Base-by-base conservation (phyloP, 768 basidiomycete genomes). In the Lentinula boryana region DNA sequence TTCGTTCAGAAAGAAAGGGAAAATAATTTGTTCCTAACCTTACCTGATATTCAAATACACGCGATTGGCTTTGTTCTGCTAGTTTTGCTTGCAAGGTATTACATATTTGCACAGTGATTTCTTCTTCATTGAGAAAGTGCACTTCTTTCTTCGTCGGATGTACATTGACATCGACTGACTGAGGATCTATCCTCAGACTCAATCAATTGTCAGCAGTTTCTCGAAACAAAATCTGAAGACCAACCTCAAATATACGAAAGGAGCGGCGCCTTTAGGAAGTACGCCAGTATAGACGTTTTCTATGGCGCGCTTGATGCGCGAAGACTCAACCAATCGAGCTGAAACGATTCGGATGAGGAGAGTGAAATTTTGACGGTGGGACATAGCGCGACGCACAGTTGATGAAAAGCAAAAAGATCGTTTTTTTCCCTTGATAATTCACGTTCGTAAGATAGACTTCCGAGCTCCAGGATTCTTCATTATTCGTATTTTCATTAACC, bases 81-180 rank as follows among this genome's bases (percentile, higher is more conserved):
- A 95, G 74, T n/a, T 76, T 77, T 49, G 81, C 73, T 63, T 93
- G 90, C 2, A 98, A 78, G 1, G 79, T 79, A 67, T 90, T 85
- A 13, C 88, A 84, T 49, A 98, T 85, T 7, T 78, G 77, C 64
- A 92, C 86, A 5, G 87, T 87, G 67, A 98, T 91, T 13, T 74
- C 78, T 56, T 98, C 96, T 70, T 98, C 94, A 63, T 97, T 85
- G 53, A 98, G 72, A 68, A 98, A 98, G 65, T 94, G 92, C 1
- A 98, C 94, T 70, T 98, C 95, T 49, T 91, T 89, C 71, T 99
- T 99, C 2, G 97, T 98, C 0, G 96, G 97, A 69, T 98, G 95
- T 7, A 98, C 94, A 67, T 99, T 99, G 58, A 98, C 95, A 66
- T 99, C 97, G 16, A 99, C 89, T 27, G 89, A 86, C 33, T 85